Percentiles rank a stretch among this genome's conserved stretches.
These are phyloP conservation scores for Carex pumila DNA, from an alignment of 176 grass and related monocot species.

Conservation along the genomic window DNA sequence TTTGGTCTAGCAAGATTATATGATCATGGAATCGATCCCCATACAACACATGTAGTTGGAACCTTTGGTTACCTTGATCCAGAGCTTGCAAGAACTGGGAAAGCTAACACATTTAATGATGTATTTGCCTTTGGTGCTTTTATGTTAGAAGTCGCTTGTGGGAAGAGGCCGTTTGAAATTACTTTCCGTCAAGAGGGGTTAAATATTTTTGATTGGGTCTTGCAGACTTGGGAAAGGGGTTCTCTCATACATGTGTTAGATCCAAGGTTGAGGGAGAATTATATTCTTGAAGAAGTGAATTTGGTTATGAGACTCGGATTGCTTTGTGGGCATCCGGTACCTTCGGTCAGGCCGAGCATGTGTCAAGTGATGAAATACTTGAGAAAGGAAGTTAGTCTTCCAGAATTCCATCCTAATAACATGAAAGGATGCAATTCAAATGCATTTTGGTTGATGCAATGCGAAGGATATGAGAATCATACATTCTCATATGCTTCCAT, in stretches of 20 bases:
- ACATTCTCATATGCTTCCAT: not conserved
- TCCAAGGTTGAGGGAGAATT: not conserved
- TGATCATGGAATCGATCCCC: slow-evolving; percentile 32
- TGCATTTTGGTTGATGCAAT: not conserved
- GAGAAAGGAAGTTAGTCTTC: not conserved
- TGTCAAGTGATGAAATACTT: slow-evolving; percentile 33
- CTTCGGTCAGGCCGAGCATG: slow-evolving; percentile 28
- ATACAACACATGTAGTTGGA: slow-evolving; percentile 44
- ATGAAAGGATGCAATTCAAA: not conserved
- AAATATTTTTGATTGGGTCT: slow-evolving; percentile 27
- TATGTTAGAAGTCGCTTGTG: slow-evolving; percentile 41
- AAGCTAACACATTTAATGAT: slow-evolving; percentile 28
- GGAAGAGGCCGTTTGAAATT: slow-evolving; percentile 19
- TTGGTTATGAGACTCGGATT: slow-evolving; percentile 31
- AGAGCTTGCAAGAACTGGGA: slow-evolving; percentile 32
- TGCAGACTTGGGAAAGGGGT: slow-evolving; percentile 24
- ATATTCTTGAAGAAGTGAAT: slow-evolving; percentile 7
- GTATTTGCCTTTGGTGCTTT: slow-evolving; percentile 49
- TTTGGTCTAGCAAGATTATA: slow-evolving; percentile 58
- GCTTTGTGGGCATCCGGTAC: slow-evolving; percentile 31
- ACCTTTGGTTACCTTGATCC: slow-evolving; percentile 56
- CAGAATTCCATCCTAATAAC: slow-evolving; percentile 17
- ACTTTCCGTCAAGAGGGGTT: not conserved
- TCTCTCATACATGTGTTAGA: slow-evolving; percentile 2
- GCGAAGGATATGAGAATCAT: slow-evolving; percentile 1